A percentile compares a stretch with the other conserved stretches of the same genome.
Evolutionary conservation across 495 filamentous ascomycete genomes (phyloP).

Genomic region (Aspergillus hancockii): DNA sequence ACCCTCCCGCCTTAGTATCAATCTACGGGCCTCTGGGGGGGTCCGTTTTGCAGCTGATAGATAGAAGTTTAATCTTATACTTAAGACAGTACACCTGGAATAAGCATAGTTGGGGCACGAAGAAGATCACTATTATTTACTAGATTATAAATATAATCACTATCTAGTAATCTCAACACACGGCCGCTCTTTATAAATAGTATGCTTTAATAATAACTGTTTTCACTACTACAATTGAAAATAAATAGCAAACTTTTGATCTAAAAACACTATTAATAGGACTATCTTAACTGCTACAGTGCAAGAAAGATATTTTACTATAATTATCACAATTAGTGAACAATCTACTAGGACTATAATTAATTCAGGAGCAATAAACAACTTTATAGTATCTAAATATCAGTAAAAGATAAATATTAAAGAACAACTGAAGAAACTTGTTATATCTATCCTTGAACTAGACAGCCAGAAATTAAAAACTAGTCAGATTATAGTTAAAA

Average conservation of each 20-base stretch:
- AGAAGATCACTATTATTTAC: too few relatives aligned
- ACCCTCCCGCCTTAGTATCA: too few relatives aligned
- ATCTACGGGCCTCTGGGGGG: too few relatives aligned
- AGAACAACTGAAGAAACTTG: background rate
- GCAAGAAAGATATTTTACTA: too few relatives aligned
- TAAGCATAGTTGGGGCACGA: too few relatives aligned
- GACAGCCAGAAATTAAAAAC: background rate
- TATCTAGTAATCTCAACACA: background rate
- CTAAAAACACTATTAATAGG: too few relatives aligned
- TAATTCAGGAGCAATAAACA: background rate
- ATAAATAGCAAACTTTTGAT: background rate
- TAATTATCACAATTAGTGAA: too few relatives aligned
- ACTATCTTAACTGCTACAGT: too few relatives aligned
- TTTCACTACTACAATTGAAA: background rate
- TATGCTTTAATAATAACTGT: slow-evolving; percentile 1
- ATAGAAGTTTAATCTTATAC: too few relatives aligned
- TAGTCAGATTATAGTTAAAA: background rate
- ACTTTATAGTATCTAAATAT: background rate
- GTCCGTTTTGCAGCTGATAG: too few relatives aligned
- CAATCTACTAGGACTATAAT: too few relatives aligned
- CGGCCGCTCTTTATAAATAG: background rate
- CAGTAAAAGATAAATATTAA: background rate
- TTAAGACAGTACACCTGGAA: too few relatives aligned
- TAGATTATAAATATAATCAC: background rate
- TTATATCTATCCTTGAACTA: background rate